phyloP scores from a whole-genome alignment of 768 basidiomycete species.

The Suillus occidentalis region DNA sequence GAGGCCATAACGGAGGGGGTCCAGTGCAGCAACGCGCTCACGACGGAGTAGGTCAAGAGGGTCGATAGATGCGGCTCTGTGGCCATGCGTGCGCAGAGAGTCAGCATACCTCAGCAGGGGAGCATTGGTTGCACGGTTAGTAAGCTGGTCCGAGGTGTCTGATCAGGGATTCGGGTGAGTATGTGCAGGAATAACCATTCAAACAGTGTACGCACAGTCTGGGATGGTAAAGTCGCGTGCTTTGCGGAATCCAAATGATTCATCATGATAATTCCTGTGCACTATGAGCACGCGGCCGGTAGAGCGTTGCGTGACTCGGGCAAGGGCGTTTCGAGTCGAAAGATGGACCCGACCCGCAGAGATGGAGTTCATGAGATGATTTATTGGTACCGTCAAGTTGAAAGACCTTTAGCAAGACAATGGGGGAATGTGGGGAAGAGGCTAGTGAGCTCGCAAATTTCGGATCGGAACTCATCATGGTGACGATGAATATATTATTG shows the following conservation, averaged over 20 bases:
- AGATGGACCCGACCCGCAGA: neutral
- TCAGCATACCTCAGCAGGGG: constrained; percentile 87
- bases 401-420: neutral
- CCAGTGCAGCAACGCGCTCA: constrained; percentile 74
- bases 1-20: constrained; percentile 77
- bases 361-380: neutral
- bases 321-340: neutral
- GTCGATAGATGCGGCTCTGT: constrained; percentile 58
- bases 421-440: neutral
- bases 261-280: constrained; percentile 62
- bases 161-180: neutral
- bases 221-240: constrained; percentile 61
- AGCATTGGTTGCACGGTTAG: constrained; percentile 71
- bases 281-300: constrained; percentile 22
- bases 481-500: neutral
- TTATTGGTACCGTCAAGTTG: neutral
- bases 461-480: neutral
- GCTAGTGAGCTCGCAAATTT: neutral
- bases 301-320: neutral
- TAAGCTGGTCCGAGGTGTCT: constrained; percentile 68
- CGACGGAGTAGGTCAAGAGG: constrained; percentile 86
- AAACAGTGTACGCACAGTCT: constrained; percentile 55
- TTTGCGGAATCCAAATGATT: constrained; percentile 77
- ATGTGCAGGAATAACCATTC: neutral
- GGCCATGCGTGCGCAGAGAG: constrained; percentile 59